A percentile compares a stretch with the other conserved stretches of the same genome.
These are phyloP conservation scores for Penicillium vulpinum DNA, from an alignment of 2,329 filamentous ascomycete species.

Conservation along the genomic window DNA sequence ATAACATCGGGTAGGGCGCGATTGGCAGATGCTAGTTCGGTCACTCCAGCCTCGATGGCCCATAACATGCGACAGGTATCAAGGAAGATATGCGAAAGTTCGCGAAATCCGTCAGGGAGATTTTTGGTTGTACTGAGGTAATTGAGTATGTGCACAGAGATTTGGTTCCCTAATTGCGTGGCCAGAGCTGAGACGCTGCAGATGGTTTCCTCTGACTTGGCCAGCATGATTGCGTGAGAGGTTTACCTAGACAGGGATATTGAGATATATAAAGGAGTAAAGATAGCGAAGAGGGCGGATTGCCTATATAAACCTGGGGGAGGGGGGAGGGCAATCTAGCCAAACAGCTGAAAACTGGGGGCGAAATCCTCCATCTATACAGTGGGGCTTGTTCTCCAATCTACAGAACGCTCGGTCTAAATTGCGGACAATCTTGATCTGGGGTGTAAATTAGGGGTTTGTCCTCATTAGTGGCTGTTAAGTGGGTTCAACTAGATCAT, in stretches of 20 bases:
- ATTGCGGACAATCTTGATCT: not conserved
- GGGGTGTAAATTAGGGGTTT: not conserved
- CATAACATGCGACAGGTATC: slow-evolving; percentile 66
- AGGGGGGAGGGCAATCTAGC: not conserved
- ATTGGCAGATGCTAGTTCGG: slow-evolving; percentile 52
- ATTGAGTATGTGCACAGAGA: slow-evolving; percentile 65
- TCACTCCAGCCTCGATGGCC: slow-evolving; percentile 66
- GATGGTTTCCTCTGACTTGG: slow-evolving; percentile 19
- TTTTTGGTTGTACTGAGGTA: slow-evolving; percentile 60
- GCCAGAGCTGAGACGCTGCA: slow-evolving; percentile 55
- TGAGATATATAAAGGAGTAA: not conserved
- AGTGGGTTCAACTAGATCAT: not conserved
- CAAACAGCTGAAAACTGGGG: not conserved
- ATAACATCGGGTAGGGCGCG: slow-evolving; percentile 62
- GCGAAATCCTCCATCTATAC: not conserved
- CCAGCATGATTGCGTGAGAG: slow-evolving; percentile 6
- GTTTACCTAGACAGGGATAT: not conserved
- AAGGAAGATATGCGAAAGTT: slow-evolving; percentile 65
- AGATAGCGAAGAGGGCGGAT: not conserved
- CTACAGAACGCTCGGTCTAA: not conserved
- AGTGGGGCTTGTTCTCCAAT: not conserved
- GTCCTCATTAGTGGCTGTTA: not conserved
- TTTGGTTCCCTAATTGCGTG: slow-evolving; percentile 62
- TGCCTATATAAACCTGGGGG: not conserved
- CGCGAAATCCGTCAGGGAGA: slow-evolving; percentile 57